Evolutionary conservation across 352 stramenopile species (phyloP).

Genomic region (Pythium monospermum): DNA sequence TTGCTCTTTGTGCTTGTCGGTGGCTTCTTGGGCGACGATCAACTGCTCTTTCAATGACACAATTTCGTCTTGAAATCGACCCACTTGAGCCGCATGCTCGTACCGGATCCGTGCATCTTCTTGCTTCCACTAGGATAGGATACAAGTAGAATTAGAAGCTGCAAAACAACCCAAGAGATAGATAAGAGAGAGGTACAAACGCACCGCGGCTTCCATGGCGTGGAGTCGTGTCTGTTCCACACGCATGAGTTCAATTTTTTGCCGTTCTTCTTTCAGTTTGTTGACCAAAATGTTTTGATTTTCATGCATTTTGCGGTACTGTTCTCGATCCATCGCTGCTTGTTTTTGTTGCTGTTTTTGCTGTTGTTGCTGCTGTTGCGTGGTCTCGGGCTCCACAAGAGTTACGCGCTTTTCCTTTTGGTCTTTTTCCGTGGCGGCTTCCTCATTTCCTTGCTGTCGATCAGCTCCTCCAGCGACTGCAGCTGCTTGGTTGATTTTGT

Average conservation of each 20-base stretch:
- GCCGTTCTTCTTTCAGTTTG: constrained; percentile 46
- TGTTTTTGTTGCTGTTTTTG: too few species aligned
- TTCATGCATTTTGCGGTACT: background rate
- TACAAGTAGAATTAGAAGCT: background rate
- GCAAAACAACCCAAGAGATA: too few species aligned
- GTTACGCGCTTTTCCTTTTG: constrained; percentile 17
- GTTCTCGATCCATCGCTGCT: constrained; percentile 12
- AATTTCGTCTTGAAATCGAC: constrained; percentile 63
- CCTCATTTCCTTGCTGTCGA: background rate
- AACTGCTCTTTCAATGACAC: constrained; percentile 45
- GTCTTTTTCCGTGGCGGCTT: background rate
- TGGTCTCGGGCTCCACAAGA: constrained; percentile 13
- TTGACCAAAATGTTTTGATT: constrained; percentile 27
- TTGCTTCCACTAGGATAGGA: constrained; percentile 43
- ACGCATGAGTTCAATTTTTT: constrained; percentile 13
- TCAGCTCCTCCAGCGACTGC: too few species aligned
- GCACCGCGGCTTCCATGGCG: constrained; percentile 53
- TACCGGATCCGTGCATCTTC: constrained; percentile 45
- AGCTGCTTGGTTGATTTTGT: background rate
- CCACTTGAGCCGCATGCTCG: constrained; percentile 53
- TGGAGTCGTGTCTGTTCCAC: constrained; percentile 24
- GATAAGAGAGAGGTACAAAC: background rate
- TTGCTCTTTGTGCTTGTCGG: constrained; percentile 59
- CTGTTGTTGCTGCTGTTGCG: too few species aligned
- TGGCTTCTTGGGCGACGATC: constrained; percentile 51